These are phyloP conservation scores for Diaporthe ampelina DNA, from an alignment of 2,329 filamentous ascomycete species.

Conservation along the genomic window DNA sequence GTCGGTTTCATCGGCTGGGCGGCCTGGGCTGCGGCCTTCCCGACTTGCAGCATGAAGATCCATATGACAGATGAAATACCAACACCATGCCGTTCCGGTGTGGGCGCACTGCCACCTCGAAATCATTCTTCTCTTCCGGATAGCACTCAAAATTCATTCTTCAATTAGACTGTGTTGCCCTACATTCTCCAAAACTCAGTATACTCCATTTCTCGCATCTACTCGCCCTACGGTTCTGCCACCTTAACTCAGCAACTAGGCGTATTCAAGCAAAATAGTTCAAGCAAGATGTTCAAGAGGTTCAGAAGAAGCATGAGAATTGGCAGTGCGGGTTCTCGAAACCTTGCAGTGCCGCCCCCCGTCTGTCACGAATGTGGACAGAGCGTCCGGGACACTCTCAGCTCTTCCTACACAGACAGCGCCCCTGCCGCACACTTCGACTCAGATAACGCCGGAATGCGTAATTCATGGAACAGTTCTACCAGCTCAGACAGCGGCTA, in stretches of 20 bases:
- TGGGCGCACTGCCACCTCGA: background rate
- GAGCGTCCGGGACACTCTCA: background rate
- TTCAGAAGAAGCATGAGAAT: slow-evolving; percentile 23
- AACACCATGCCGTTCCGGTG: slow-evolving; percentile 15
- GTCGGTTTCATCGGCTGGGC: slow-evolving; percentile 6
- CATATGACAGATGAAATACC: slow-evolving; percentile 27
- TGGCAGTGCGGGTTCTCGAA: background rate
- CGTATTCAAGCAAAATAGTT: background rate
- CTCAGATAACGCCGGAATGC: background rate
- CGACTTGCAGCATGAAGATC: slow-evolving; percentile 23
- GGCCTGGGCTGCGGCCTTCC: slow-evolving; percentile 5
- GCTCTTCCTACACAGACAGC: background rate
- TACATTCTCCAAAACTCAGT: background rate
- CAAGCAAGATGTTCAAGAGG: slow-evolving; percentile 26
- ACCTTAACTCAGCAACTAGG: background rate
- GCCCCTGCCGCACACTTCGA: background rate
- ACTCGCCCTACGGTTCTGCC: background rate
- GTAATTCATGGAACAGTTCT: slow-evolving; percentile 33
- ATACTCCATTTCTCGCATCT: background rate
- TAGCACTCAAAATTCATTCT: background rate
- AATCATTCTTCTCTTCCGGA: background rate
- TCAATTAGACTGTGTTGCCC: background rate
- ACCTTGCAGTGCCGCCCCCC: background rate
- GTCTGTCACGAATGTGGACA: slow-evolving; percentile 39
- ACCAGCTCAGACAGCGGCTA: slow-evolving; percentile 39